These are phyloP conservation scores for Polytolypa hystricis DNA, from an alignment of 2,329 filamentous ascomycete genomes.

Conservation along the genomic window DNA sequence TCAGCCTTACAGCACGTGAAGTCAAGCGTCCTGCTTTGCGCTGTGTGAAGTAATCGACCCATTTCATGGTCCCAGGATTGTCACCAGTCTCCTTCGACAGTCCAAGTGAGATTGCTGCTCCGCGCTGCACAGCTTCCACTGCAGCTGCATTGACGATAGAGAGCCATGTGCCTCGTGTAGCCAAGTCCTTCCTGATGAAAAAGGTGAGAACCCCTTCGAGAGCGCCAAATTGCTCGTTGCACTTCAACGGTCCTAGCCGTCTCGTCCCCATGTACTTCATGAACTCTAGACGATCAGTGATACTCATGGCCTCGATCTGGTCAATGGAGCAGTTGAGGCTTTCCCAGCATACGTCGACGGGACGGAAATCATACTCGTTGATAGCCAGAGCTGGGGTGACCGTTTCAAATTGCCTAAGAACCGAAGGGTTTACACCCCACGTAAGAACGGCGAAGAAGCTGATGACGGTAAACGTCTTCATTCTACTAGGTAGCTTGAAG, in stretches of 20 bases:
- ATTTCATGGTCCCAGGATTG: constrained; percentile 11
- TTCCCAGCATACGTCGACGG: constrained; percentile 11
- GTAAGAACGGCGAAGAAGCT: constrained; percentile 5
- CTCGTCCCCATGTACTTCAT: constrained; percentile 15
- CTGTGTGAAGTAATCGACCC: constrained; percentile 12
- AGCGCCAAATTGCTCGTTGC: constrained; percentile 14
- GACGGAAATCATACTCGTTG: constrained; percentile 2
- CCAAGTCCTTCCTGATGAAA: constrained; percentile 15
- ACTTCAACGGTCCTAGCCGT: constrained; percentile 10
- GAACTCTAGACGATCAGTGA: constrained; percentile 14
- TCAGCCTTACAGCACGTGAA: constrained; percentile 10
- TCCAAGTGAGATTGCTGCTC: constrained; percentile 12
- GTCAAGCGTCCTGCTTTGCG: constrained; percentile 8
- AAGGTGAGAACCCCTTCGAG: constrained; percentile 16
- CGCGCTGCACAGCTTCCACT: constrained; percentile 12
- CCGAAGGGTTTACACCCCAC: neutral
- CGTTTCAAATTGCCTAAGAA: neutral
- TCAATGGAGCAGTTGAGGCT: constrained; percentile 14
- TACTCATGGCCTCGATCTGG: constrained; percentile 14
- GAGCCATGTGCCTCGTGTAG: constrained; percentile 12
- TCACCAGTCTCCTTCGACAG: constrained; percentile 9
- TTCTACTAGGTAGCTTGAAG: constrained; percentile 1
- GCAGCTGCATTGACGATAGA: constrained; percentile 15
- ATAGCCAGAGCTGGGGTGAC: neutral
- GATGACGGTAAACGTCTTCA: constrained; percentile 7